Conservation (phyloP, 2,329 filamentous ascomycete genomes). For the Colletotrichum falcatum region DNA sequence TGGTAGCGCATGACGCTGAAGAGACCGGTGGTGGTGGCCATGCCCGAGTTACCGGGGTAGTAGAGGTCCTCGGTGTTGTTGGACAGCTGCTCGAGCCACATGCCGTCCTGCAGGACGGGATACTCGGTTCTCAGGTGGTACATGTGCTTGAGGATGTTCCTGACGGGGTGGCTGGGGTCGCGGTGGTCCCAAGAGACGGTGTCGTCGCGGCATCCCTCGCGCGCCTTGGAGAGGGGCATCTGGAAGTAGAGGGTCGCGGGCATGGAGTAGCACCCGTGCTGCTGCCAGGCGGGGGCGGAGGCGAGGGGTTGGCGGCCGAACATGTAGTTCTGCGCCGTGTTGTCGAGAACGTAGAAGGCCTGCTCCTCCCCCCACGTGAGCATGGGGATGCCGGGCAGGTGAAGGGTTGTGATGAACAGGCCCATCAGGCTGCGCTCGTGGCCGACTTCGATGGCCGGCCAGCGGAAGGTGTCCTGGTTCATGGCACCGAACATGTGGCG, state of each 20-base stretch:
- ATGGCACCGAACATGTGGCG: constrained; percentile 74
- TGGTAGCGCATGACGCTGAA: constrained; percentile 69
- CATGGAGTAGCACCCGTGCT: constrained; percentile 72
- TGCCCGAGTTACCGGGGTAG: constrained; percentile 63
- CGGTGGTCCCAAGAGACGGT: constrained; percentile 70
- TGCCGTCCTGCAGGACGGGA: constrained; percentile 72
- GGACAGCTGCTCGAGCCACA: constrained; percentile 65
- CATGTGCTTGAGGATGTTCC: constrained; percentile 72
- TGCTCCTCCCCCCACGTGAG: constrained; percentile 76
- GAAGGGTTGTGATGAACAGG: constrained; percentile 68
- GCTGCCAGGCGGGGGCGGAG: constrained; percentile 71
- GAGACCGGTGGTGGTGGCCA: constrained; percentile 67
- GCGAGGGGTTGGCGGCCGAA: constrained; percentile 74
- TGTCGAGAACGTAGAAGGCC: constrained; percentile 72
- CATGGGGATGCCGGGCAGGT: constrained; percentile 72
- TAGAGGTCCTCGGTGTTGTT: constrained; percentile 62
- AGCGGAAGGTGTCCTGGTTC: constrained; percentile 75
- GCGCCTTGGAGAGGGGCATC: constrained; percentile 66
- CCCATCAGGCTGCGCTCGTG: constrained; percentile 68
- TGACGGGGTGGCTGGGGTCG: constrained; percentile 70
- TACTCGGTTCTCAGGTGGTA: constrained; percentile 68
- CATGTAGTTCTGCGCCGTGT: constrained; percentile 73
- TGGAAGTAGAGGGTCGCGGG: constrained; percentile 67
- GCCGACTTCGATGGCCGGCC: constrained; percentile 69
- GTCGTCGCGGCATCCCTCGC: constrained; percentile 68